A percentile compares a stretch with the other conserved stretches of the same genome.
phyloP scores from a whole-genome alignment of 2,329 filamentous ascomycete genomes.

The Aspergillus sergii region DNA sequence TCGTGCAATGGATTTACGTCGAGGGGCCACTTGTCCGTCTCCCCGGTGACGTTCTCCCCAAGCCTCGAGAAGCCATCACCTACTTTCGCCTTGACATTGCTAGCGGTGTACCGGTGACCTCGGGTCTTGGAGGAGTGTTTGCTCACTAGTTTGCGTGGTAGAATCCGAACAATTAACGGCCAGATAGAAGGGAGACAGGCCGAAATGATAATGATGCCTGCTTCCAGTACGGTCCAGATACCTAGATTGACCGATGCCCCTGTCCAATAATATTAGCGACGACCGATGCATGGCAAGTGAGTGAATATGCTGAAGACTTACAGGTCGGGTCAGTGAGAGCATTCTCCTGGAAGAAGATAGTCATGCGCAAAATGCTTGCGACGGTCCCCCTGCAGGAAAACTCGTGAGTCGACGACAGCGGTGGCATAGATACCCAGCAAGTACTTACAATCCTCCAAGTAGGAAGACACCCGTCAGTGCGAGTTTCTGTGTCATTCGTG shows the following conservation, averaged over 20 bases:
- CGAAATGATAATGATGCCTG: constrained; percentile 25
- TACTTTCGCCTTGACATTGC: constrained; percentile 5
- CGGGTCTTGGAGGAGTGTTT: not conserved
- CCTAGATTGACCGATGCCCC: constrained; percentile 22
- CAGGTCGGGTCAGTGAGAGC: too few relatives aligned
- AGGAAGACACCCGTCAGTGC: constrained; percentile 26
- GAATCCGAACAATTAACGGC: constrained; percentile 19
- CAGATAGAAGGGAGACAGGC: constrained; percentile 25
- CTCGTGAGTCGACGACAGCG: too few relatives aligned
- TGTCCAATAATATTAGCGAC: not conserved
- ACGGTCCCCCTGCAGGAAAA: too few relatives aligned
- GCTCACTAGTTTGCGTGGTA: constrained; percentile 2
- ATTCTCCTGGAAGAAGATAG: too few relatives aligned
- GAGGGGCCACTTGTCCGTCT: constrained; percentile 6
- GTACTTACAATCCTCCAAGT: constrained; percentile 25
- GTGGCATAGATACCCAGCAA: not conserved
- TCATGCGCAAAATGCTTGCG: too few relatives aligned
- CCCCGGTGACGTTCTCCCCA: not conserved
- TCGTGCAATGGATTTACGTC: not conserved
- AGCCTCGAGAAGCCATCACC: constrained; percentile 8
- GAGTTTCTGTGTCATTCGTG: constrained; percentile 17
- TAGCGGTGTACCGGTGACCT: not conserved
- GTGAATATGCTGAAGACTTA: too few relatives aligned
- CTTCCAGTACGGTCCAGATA: constrained; percentile 23
- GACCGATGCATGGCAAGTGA: too few relatives aligned